Base-by-base conservation (phyloP, 371 early-diverging fungal species). In the Mortierella sp. region DNA sequence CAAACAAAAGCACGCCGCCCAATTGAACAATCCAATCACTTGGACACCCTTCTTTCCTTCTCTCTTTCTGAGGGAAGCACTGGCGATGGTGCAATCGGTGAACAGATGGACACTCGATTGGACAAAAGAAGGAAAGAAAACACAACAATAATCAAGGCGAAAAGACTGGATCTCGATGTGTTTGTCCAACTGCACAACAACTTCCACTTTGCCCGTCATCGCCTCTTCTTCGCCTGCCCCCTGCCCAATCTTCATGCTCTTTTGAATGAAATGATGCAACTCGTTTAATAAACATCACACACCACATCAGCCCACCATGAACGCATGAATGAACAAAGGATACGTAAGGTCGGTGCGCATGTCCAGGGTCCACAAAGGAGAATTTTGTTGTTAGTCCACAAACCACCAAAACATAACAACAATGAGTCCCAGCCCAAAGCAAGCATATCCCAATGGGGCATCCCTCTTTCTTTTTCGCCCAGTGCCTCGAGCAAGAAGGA, bases 161-260 rank as follows among this genome's bases (percentile, higher is more conserved):
- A 10, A 56, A 2, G 56, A 56, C n/a, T 0, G 32, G 38, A 65
- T 65, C 65, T 49, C 49, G 49, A 49, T 65, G 21, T 38, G 54
- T 32, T 60, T 65, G 65, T 65, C 65, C 65, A 65, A 38, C 65
- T 10, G 65, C 38, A 65, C 65, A 65, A 65, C 65, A 65, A 38
- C 38, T 65, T 38, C 65, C 65, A 29, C 63, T 35, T 63, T 63
- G 63, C 63, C 38, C 63, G 35, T 63, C 63, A 63, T 63, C 54
- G 24, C 21, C 65, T 35, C 21, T 18, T 27, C 58, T 56, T 56
- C 10, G 12, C 58, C 58, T 27, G 8, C 14, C 27, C 27, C 12
- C 27, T 58, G 3, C n/a, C 10, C n/a, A 12, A 58, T 58, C 32
- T 16, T 16, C 3, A 32, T 29, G 32, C 29, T 68, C 27, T 10